Conservation (phyloP, 257 asterid species). For the Ophiorrhiza pumila region DNA sequence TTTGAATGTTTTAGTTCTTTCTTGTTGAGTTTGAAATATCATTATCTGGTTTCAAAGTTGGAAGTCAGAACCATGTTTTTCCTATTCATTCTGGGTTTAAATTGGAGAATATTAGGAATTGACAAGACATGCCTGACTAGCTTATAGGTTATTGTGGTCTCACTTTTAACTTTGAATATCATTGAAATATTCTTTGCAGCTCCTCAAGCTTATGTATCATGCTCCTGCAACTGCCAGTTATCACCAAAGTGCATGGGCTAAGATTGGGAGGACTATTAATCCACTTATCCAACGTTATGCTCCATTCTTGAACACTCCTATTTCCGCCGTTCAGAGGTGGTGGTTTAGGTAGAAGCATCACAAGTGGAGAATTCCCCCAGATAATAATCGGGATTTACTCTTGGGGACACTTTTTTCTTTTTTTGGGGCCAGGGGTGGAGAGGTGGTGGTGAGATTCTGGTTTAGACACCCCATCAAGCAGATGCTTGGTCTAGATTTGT, state of each 20-base stretch:
- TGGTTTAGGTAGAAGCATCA: slow-evolving; percentile 69
- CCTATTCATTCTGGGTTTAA: neutral
- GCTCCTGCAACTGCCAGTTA: slow-evolving; percentile 86
- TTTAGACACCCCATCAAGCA: neutral
- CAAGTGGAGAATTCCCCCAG: neutral
- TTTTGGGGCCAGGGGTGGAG: neutral
- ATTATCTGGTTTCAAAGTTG: neutral
- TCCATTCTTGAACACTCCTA: slow-evolving; percentile 71
- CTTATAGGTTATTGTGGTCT: neutral
- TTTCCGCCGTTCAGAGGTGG: slow-evolving; percentile 67
- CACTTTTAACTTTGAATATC: neutral
- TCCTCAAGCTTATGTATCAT: slow-evolving; percentile 87
- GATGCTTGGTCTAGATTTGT: neutral
- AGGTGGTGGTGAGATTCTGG: neutral
- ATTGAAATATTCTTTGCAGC: slow-evolving; percentile 38
- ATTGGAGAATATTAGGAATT: neutral
- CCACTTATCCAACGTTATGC: slow-evolving; percentile 66
- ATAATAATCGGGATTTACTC: neutral
- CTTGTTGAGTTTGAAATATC: neutral
- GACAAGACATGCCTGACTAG: neutral
- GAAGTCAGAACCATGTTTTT: neutral
- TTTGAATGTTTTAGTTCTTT: neutral
- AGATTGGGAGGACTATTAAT: slow-evolving; percentile 56
- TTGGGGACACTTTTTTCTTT: neutral
- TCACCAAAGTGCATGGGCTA: slow-evolving; percentile 89